These are phyloP conservation scores for Sedum album DNA, from an alignment of 164 flowering plant species.

Conservation along the genomic window DNA sequence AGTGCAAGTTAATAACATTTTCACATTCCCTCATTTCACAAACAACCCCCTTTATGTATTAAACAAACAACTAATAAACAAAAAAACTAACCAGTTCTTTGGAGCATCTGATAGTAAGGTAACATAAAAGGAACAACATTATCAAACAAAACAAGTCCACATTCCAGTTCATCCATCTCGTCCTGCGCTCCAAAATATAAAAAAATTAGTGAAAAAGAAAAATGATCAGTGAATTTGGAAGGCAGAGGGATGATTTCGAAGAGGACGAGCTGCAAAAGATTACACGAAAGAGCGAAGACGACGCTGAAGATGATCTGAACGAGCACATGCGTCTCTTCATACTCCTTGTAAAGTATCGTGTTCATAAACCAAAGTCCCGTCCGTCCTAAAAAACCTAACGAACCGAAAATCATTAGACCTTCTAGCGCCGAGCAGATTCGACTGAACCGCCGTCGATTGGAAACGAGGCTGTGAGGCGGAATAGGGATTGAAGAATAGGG, in stretches of 20 bases:
- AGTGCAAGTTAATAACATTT: too few species aligned
- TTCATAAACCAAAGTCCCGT: conserved; percentile 5
- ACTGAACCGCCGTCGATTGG: too few species aligned
- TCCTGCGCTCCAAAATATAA: conserved; percentile 30
- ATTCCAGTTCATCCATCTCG: conserved; percentile 96
- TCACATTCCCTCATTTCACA: too few species aligned
- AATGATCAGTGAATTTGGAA: conserved; percentile 34
- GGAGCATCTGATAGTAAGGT: conserved; percentile 95
- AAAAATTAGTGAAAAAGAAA: not conserved
- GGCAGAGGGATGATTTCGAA: conserved; percentile 94
- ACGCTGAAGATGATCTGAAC: conserved; percentile 95
- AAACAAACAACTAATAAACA: not conserved
- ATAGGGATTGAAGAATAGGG: too few species aligned
- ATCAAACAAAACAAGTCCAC: conserved; percentile 83
- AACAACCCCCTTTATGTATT: not conserved
- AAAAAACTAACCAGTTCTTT: conserved; percentile 50
- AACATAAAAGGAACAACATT: conserved; percentile 65
- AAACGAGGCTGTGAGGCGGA: too few species aligned
- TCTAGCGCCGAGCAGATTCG: not conserved
- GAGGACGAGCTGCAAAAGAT: conserved; percentile 86
- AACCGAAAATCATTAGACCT: not conserved
- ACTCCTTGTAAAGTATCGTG: conserved; percentile 1
- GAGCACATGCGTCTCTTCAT: conserved; percentile 22
- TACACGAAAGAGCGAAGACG: conserved; percentile 95
- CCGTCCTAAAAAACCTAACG: conserved; percentile 1